Evolutionary conservation across 2,329 filamentous ascomycete species (phyloP).

Genomic region (Pyricularia grisea): DNA sequence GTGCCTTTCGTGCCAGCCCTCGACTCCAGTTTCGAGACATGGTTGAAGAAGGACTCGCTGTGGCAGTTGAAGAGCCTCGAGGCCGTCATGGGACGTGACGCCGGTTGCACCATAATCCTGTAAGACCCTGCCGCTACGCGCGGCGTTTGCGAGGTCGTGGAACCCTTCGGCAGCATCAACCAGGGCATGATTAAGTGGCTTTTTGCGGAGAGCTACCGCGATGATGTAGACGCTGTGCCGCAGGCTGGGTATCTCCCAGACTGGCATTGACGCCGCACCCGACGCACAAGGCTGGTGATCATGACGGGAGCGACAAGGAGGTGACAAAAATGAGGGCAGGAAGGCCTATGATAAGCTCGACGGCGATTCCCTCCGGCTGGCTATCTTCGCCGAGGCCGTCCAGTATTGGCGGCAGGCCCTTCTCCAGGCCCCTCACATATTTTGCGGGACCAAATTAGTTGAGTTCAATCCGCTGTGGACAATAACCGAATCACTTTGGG

Average conservation of each 20-base stretch:
- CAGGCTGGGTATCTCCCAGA: not conserved
- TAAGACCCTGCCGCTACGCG: constrained; percentile 92
- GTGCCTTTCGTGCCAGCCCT: constrained; percentile 89
- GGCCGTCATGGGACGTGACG: constrained; percentile 90
- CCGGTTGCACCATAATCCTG: constrained; percentile 89
- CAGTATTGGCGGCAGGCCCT: not conserved
- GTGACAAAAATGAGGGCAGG: not conserved
- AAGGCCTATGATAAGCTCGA: not conserved
- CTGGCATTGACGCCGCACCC: not conserved
- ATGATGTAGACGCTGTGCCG: not conserved
- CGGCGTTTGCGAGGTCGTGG: constrained; percentile 81
- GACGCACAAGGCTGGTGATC: not conserved
- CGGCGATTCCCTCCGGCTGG: not conserved
- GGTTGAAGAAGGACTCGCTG: constrained; percentile 99
- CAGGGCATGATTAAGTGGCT: not conserved
- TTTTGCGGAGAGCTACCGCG: not conserved
- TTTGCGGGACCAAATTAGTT: not conserved
- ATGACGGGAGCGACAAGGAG: not conserved
- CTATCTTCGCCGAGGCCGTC: not conserved
- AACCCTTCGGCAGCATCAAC: constrained; percentile 45
- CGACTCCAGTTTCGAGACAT: constrained; percentile 96
- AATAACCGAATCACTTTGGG: not conserved
- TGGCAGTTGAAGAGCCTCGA: constrained; percentile 99
- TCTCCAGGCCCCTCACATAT: not conserved
- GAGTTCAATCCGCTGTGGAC: not conserved